phyloP scores from a whole-genome alignment of 345 rosid genomes.

The Aethionema arabicum region DNA sequence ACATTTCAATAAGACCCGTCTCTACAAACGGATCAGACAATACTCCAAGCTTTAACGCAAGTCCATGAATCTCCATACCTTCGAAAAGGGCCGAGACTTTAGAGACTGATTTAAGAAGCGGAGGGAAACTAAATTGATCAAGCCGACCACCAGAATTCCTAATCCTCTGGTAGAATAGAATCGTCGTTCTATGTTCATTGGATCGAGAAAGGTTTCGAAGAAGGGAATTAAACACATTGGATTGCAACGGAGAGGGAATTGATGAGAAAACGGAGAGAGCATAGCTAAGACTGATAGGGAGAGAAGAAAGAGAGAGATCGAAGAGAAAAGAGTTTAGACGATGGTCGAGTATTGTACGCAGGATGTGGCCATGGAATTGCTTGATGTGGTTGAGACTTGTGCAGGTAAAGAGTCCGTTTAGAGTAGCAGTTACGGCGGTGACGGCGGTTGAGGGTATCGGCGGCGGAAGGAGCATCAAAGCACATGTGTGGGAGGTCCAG shows the following conservation, averaged over 20 bases:
- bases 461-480: no score
- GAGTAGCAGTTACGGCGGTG: conserved; percentile 20
- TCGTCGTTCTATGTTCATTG: conserved; percentile 31
- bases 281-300: conserved; percentile 39
- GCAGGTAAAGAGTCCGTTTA: conserved; percentile 36
- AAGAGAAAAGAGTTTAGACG: conserved; percentile 36
- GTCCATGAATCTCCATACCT: conserved; percentile 61
- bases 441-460: conserved; percentile 18
- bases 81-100: conserved; percentile 44
- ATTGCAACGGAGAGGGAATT: conserved; percentile 25
- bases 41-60: conserved; percentile 46
- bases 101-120: conserved; percentile 46
- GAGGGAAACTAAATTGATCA: conserved; percentile 52
- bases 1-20: conserved; percentile 48
- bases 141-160: conserved; percentile 36
- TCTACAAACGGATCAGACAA: conserved; percentile 57
- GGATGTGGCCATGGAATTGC: conserved; percentile 53
- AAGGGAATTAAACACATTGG: conserved; percentile 39
- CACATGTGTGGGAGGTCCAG: no score
- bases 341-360: conserved; percentile 34
- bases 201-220: conserved; percentile 46
- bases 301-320: conserved; percentile 39
- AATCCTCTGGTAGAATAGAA: conserved; percentile 40
- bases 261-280: conserved; percentile 52
- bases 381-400: conserved; percentile 41